Percentiles rank a stretch among this genome's conserved stretches.
Evolutionary conservation across 2,329 filamentous ascomycete species (phyloP).

Genomic region (Catunica adiposa): DNA sequence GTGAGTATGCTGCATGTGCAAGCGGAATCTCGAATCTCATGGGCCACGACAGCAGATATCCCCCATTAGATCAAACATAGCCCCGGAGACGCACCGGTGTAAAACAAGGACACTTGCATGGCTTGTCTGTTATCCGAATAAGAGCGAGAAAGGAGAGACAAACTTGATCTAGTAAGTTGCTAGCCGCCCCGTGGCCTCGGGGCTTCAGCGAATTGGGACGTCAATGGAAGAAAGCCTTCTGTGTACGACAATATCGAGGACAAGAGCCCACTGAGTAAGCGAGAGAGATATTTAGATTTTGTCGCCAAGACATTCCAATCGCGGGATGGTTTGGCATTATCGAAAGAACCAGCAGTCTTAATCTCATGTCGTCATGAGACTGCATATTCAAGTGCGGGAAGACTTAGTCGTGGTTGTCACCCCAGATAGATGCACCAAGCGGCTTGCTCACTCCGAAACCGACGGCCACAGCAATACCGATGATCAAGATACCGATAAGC

Average conservation of each 20-base stretch:
- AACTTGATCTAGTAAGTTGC: too few relatives aligned
- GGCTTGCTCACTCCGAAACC: constrained; percentile 46
- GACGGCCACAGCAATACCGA: constrained; percentile 37
- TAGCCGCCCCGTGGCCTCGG: too few relatives aligned
- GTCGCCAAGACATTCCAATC: background rate
- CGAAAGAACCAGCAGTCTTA: too few relatives aligned
- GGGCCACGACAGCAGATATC: too few relatives aligned
- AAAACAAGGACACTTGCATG: too few relatives aligned
- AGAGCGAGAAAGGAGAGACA: too few relatives aligned
- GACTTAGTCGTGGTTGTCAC: constrained; percentile 20
- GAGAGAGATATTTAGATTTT: background rate
- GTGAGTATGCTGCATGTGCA: too few relatives aligned
- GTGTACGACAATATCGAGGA: background rate
- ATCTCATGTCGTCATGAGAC: background rate
- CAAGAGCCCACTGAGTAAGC: background rate
- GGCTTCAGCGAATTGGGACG: background rate
- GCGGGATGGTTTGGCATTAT: too few relatives aligned
- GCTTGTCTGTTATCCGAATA: too few relatives aligned
- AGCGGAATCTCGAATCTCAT: too few relatives aligned
- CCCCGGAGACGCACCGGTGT: too few relatives aligned
- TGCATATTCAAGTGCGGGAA: background rate
- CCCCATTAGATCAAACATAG: too few relatives aligned
- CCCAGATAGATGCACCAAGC: constrained; percentile 42
- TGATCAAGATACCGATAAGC: constrained; percentile 33
- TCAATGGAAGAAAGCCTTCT: background rate